Conservation (phyloP, 2,329 filamentous ascomycete species). For the Phoma sp. region DNA sequence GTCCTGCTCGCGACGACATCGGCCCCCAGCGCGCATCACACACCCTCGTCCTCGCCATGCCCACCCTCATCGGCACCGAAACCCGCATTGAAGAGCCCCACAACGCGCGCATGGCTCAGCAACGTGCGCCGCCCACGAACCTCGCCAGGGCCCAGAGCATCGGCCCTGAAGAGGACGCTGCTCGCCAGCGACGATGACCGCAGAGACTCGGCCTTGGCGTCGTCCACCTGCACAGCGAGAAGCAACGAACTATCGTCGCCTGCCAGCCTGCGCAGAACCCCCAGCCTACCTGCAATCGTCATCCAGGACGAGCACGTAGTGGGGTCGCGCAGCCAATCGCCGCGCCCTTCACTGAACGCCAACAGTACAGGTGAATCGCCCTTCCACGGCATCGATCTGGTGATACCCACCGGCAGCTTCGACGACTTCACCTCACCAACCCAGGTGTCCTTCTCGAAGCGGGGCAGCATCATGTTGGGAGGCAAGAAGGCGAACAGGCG, state of each 20-base stretch:
- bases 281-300: conserved; percentile 54
- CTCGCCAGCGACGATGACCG: conserved; percentile 43
- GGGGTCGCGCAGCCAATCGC: conserved; percentile 19
- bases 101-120: conserved; percentile 47
- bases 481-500: conserved; percentile 56
- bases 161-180: conserved; percentile 39
- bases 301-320: conserved; percentile 49
- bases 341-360: conserved; percentile 18
- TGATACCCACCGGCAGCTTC: conserved; percentile 62
- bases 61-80: conserved; percentile 13
- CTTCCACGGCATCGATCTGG: conserved; percentile 60
- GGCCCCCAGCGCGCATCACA: conserved; percentile 8
- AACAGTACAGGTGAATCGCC: conserved; percentile 16
- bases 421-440: conserved; percentile 59
- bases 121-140: conserved; percentile 47
- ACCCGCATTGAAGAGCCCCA: conserved; percentile 24
- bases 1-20: conserved; percentile 22
- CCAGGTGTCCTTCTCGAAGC: conserved; percentile 64
- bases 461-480: conserved; percentile 65
- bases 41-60: neutral
- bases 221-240: conserved; percentile 43
- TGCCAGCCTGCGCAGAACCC: conserved; percentile 44
- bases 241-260: conserved; percentile 41
- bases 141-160: conserved; percentile 44
- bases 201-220: conserved; percentile 50